Base-by-base conservation (phyloP, 441 rosid genomes). In the Raphanus hybrid region DNA sequence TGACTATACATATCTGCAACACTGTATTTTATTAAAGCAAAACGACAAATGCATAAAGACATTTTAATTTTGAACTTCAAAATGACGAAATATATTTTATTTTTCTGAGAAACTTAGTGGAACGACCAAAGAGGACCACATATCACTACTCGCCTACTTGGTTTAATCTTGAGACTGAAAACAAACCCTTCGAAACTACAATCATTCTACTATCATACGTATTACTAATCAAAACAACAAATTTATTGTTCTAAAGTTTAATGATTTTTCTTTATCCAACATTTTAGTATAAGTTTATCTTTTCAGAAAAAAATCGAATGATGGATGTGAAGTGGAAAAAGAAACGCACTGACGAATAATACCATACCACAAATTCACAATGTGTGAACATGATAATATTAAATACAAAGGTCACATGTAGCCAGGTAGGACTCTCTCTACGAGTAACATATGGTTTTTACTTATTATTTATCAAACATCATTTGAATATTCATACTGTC, bases 401-500 rank as follows among this genome's bases (percentile, higher is more conserved):
- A 43, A 43, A 11, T 43, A 43, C 14, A 43, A 43, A 43, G 52
- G 52, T 43, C n/a, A 43, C 14, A 11, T 11, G 52, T 43, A 11
- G 14, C 52, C 14, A 43, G 52, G 14, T 43, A 43, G 52, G 52
- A 3, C 12, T n/a, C 52, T n/a, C 52, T 43, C 52, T 43, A 43
- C 52, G n/a, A 43, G 52, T 43, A 10, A 43, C 52, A 1, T 43
- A 43, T 43, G 14, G 3, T 41, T 41, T 41, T 41, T 41, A 10
- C 4, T 11, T 11, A 43, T 41, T 41, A 10, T 11, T 11, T 11
- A 43, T 43, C 52, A 29, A 12, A 72, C 9, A 71, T 11, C 10
- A 62, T 34, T 62, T 18, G 61, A 48, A 61, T 16, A 71, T 6
- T 29, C 60, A n/a, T 43, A 14, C 7, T 63, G 45, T 63, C 67